These are phyloP conservation scores for Sugiyamaella valdiviana DNA, from an alignment of 805 yeast species.

Conservation along the genomic window DNA sequence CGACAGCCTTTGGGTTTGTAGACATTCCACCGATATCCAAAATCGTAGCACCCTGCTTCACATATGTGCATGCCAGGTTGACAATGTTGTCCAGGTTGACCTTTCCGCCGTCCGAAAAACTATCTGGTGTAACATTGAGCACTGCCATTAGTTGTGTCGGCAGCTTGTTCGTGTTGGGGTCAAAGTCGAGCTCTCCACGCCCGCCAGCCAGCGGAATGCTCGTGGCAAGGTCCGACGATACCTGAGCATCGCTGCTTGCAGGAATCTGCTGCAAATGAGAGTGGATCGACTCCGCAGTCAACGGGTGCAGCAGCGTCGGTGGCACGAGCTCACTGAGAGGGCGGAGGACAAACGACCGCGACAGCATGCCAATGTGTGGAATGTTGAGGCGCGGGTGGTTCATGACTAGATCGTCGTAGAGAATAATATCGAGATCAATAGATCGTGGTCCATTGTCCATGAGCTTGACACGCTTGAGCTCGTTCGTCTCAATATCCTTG, in stretches of 20 bases:
- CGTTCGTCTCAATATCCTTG: slow-evolving; percentile 72
- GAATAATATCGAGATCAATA: slow-evolving; percentile 80
- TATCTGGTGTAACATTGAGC: slow-evolving; percentile 86
- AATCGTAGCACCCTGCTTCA: slow-evolving; percentile 59
- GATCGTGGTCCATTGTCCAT: slow-evolving; percentile 89
- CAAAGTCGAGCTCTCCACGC: slow-evolving; percentile 35
- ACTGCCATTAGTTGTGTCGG: slow-evolving; percentile 81
- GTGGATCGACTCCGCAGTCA: slow-evolving; percentile 75
- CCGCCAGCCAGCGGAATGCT: slow-evolving; percentile 22
- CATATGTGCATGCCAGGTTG: slow-evolving; percentile 43
- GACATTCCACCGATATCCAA: slow-evolving; percentile 94
- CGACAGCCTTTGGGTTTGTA: slow-evolving; percentile 77
- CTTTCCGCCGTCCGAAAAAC: slow-evolving; percentile 85
- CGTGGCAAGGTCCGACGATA: slow-evolving; percentile 22
- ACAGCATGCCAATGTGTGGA: slow-evolving; percentile 86
- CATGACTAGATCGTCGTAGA: slow-evolving; percentile 55
- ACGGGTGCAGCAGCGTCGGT: slow-evolving; percentile 67
- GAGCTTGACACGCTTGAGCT: slow-evolving; percentile 62
- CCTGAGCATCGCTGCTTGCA: slow-evolving; percentile 24
- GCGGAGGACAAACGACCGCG: slow-evolving; percentile 80
- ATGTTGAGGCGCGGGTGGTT: slow-evolving; percentile 56
- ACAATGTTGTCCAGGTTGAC: slow-evolving; percentile 39
- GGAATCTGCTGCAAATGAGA: slow-evolving; percentile 58
- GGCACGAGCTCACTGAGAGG: slow-evolving; percentile 80
- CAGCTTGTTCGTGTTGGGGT: slow-evolving; percentile 38